Percentiles rank a stretch among this genome's conserved stretches.
These are phyloP conservation scores for Pancytospora philotis DNA, from an alignment of 371 early-diverging fungal genomes.

Conservation along the genomic window DNA sequence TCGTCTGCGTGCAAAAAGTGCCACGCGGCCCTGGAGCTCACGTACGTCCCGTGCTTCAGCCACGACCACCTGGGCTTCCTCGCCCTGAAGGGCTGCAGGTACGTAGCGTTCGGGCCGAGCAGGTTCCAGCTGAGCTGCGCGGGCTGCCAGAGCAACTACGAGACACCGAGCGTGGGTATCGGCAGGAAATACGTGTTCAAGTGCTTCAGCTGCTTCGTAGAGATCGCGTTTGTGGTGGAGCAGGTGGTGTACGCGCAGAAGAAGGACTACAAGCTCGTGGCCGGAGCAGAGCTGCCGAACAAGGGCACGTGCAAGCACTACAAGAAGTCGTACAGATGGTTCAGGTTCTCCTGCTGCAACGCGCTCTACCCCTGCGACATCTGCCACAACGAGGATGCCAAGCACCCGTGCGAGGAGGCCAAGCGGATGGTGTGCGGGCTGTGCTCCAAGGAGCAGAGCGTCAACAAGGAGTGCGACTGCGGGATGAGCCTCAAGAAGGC, in stretches of 20 bases:
- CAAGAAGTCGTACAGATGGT: constrained; percentile 77
- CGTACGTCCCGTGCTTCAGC: constrained; percentile 26
- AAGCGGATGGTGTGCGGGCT: constrained; percentile 77
- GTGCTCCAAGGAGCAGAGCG: constrained; percentile 73
- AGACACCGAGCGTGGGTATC: constrained; percentile 16
- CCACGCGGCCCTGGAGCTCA: constrained; percentile 16
- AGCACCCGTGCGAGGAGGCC: constrained; percentile 63
- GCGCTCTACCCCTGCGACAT: constrained; percentile 73
- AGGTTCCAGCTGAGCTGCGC: constrained; percentile 45
- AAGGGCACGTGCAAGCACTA: constrained; percentile 82
- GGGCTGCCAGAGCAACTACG: constrained; percentile 31
- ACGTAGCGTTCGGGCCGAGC: constrained; percentile 24
- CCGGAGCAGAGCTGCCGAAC: constrained; percentile 40
- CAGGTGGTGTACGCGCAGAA: constrained; percentile 62
- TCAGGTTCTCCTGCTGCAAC: constrained; percentile 84
- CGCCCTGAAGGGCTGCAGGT: constrained; percentile 23
- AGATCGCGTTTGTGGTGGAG: constrained; percentile 63
- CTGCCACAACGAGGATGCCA: constrained; percentile 72
- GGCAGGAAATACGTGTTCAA: constrained; percentile 13
- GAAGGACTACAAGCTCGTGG: constrained; percentile 59
- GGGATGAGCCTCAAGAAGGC: constrained; percentile 62
- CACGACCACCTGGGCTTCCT: constrained; percentile 36
- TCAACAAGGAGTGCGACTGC: constrained; percentile 62
- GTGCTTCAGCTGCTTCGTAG: constrained; percentile 63
- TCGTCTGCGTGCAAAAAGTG: constrained; percentile 23